These are phyloP conservation scores for Fusarium oxysporum DNA, from an alignment of 2,329 filamentous ascomycete species.

Conservation along the genomic window DNA sequence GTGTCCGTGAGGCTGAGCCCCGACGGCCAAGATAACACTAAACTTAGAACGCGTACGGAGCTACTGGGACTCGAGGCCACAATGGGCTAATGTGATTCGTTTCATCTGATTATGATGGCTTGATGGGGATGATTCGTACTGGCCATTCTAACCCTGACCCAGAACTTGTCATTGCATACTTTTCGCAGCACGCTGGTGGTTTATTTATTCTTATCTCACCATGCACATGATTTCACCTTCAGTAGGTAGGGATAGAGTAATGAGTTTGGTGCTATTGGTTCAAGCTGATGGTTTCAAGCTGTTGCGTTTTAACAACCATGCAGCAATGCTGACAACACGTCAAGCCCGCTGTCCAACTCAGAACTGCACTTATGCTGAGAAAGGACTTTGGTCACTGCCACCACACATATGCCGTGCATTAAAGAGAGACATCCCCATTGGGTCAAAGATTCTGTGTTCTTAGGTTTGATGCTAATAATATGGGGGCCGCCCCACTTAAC, in stretches of 20 bases:
- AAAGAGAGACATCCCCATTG: background rate
- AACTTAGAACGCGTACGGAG: background rate
- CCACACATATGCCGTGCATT: background rate
- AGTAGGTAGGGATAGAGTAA: background rate
- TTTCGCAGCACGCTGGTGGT: too few relatives aligned
- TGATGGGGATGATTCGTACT: too few relatives aligned
- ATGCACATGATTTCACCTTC: background rate
- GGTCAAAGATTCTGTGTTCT: background rate
- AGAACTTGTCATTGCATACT: too few relatives aligned
- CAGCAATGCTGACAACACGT: background rate
- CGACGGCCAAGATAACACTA: background rate
- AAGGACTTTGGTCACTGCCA: constrained; percentile 18
- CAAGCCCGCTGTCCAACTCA: background rate
- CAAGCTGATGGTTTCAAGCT: background rate
- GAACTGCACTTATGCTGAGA: background rate
- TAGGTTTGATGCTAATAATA: background rate
- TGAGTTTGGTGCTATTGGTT: background rate
- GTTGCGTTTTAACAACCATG: background rate
- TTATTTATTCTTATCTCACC: too few relatives aligned
- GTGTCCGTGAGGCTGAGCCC: background rate
- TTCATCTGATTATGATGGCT: too few relatives aligned
- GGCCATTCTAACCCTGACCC: too few relatives aligned
- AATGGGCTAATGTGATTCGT: too few relatives aligned
- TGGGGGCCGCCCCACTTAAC: background rate
- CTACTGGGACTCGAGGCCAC: background rate